Evolutionary conservation across 176 grass and related monocot species (phyloP), one percentile per base, ranked within the genome.

Genomic region (Olyra latifolia): DNA sequence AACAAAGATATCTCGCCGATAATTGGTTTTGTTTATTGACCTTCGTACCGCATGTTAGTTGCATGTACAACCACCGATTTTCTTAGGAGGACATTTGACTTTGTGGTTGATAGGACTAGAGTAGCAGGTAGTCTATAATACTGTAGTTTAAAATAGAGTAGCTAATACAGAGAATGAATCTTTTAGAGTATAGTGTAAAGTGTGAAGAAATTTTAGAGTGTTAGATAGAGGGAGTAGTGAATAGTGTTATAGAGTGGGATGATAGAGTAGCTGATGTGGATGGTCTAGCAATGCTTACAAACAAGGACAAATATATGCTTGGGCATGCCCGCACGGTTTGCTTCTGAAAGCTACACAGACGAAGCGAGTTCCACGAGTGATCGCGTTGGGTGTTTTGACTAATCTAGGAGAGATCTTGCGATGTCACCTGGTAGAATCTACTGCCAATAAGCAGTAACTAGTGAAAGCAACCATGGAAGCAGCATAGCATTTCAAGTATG

Each of bases 251-350:
- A 4, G 32, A 1, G 2, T 1, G 32, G 32, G 32, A 35, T 25
- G 42, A 62, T 40, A n/a, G n/a, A n/a, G n/a, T n/a, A n/a, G n/a
- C n/a, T n/a, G n/a, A n/a, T n/a, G n/a, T n/a, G n/a, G n/a, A n/a
- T n/a, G n/a, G n/a, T n/a, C n/a, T 72, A 4, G 4, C 28, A 27
- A 82, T 52, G 28, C 68, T 71, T 72, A 25, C 43, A 30, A 66
- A 9, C 0, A 45, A 75, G 4, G 2, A 20, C 2, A 23, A 41
- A 38, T 16, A 43, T 3, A 14, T 19, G 4, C 35, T 40, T 12
- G 9, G 9, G 75, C 38, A 42, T 80, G 23, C 20, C 50, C 78
- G 52, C 65, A 80, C 7, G 49, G 66, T 81, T 81, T 47, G 28
- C 16, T 55, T 13, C 14, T 57, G 68, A 85, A 63, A 66, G 35